Evolutionary conservation across 2,329 filamentous ascomycete genomes (phyloP).

Genomic region (Lizonia empirigonia): DNA sequence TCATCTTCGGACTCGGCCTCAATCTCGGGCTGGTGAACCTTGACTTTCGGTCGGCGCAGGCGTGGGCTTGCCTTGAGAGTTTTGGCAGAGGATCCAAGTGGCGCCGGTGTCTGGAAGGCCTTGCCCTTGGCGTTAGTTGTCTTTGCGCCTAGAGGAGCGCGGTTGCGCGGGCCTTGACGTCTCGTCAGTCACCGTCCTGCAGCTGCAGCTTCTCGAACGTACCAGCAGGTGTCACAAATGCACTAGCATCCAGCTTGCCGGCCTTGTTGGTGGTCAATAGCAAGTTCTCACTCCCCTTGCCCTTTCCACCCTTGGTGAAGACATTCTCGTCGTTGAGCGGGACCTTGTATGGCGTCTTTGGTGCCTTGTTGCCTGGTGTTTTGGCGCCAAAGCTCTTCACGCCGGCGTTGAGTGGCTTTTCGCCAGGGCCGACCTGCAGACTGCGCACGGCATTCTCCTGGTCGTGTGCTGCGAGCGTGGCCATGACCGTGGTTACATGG

Average conservation of each 20-base stretch:
- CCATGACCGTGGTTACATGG: slow-evolving; percentile 43
- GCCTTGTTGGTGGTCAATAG: slow-evolving; percentile 59
- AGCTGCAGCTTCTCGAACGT: not conserved
- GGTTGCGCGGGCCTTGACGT: slow-evolving; percentile 64
- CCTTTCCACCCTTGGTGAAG: slow-evolving; percentile 66
- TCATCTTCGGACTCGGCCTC: slow-evolving; percentile 58
- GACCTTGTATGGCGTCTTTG: slow-evolving; percentile 82
- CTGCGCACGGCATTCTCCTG: slow-evolving; percentile 86
- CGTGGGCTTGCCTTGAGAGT: slow-evolving; percentile 69
- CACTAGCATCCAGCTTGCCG: slow-evolving; percentile 62
- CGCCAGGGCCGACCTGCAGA: slow-evolving; percentile 71
- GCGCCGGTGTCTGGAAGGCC: slow-evolving; percentile 68
- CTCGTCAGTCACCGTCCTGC: slow-evolving; percentile 9
- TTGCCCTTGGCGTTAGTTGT: slow-evolving; percentile 91
- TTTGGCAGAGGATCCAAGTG: slow-evolving; percentile 64
- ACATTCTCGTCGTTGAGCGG: slow-evolving; percentile 86
- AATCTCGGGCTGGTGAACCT: slow-evolving; percentile 66
- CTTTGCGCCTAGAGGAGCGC: slow-evolving; percentile 89
- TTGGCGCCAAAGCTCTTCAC: slow-evolving; percentile 69
- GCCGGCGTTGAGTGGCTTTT: slow-evolving; percentile 74
- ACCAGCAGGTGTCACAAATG: slow-evolving; percentile 83
- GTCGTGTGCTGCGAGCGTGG: slow-evolving; percentile 79
- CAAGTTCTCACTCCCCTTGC: slow-evolving; percentile 63
- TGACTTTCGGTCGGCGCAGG: slow-evolving; percentile 59
- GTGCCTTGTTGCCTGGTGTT: slow-evolving; percentile 75